Conservation (phyloP, 2,329 filamentous ascomycete species). For the Alternaria triticimaculans region DNA sequence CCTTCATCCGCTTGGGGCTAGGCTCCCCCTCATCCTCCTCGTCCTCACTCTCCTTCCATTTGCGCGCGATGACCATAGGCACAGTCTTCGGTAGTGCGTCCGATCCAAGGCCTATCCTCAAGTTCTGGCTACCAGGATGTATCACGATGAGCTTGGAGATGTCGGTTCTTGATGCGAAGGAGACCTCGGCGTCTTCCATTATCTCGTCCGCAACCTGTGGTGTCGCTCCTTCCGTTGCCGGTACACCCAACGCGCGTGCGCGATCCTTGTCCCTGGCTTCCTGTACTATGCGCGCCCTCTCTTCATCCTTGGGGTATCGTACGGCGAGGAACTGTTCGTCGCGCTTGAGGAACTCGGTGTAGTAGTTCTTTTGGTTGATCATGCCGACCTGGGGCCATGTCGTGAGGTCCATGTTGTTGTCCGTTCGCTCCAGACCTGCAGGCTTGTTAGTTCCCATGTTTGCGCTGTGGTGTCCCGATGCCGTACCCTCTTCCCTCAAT, state of each 20-base stretch:
- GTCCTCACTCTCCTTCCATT: conserved; percentile 78
- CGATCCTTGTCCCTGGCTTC: conserved; percentile 87
- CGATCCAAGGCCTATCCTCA: conserved; percentile 93
- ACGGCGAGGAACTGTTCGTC: conserved; percentile 95
- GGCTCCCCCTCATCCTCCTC: conserved; percentile 84
- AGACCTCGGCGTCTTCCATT: conserved; percentile 37
- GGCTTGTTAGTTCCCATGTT: conserved; percentile 12
- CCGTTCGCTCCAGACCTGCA: conserved; percentile 88
- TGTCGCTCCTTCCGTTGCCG: conserved; percentile 43
- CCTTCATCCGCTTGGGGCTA: conserved; percentile 69
- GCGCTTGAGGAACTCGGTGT: conserved; percentile 94
- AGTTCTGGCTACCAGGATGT: conserved; percentile 92
- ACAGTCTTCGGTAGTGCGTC: conserved; percentile 94
- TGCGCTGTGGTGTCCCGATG: not conserved
- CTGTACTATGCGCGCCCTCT: conserved; percentile 81
- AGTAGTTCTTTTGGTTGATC: conserved; percentile 99
- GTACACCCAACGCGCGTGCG: conserved; percentile 76
- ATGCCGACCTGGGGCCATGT: conserved; percentile 91
- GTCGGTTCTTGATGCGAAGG: conserved; percentile 57
- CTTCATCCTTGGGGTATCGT: conserved; percentile 86
- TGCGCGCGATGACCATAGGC: conserved; percentile 88
- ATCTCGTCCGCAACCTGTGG: conserved; percentile 38
- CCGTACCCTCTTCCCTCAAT: conserved; percentile 64
- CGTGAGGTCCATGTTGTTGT: conserved; percentile 96
- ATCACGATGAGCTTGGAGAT: conserved; percentile 94